Base-by-base conservation (phyloP, 345 rosid genomes). In the Laguncularia racemosa region DNA sequence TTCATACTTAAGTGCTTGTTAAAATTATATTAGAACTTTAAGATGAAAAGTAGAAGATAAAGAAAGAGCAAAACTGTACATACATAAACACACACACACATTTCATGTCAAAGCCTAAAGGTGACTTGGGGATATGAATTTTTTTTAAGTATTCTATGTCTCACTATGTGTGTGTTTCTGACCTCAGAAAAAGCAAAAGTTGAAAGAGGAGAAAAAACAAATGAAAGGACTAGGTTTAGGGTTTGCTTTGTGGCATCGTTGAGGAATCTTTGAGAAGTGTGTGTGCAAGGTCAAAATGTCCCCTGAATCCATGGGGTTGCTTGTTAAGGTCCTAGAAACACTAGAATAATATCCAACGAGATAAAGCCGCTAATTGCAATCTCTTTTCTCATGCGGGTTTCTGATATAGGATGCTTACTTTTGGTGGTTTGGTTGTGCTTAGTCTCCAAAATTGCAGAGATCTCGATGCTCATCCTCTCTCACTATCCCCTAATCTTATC, bases 321-420 rank as follows among this genome's bases (percentile, higher is more conserved):
- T 18, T 52, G 14, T 0, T 2, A 16, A 12, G 15, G 15, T 13
- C n/a, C n/a, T n/a, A n/a, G n/a, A 40, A n/a, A 16, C 13, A 48
- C 20, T 8, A 13, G 60, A 56, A 9, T 6, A 3, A 19, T 14
- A 0, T 0, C 3, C 21, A 17, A 14, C 1, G 62, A 72, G 65
- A 64, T 67, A 80, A 76, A 72, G 84, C 84, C 87, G 84, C 60
- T 63, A 72, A 78, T 82, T 63, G 75, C 84, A 83, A 51, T 53
- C 57, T 56, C 71, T 63, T 72, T 71, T 69, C 66, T 46, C 54
- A 50, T 50, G 65, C 48, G 57, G 55, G 9, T n/a, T 60, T 50
- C 57, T 16, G 7, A 43, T 23, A 33, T 15, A 38, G 21, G 48
- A 50, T 12, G 40, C 40, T 33, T n/a, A 10, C 11, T 33, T 33